A percentile compares a stretch with the other conserved stretches of the same genome.
Conservation (phyloP, 345 rosid species). For the Rubroshorea leprosula region DNA sequence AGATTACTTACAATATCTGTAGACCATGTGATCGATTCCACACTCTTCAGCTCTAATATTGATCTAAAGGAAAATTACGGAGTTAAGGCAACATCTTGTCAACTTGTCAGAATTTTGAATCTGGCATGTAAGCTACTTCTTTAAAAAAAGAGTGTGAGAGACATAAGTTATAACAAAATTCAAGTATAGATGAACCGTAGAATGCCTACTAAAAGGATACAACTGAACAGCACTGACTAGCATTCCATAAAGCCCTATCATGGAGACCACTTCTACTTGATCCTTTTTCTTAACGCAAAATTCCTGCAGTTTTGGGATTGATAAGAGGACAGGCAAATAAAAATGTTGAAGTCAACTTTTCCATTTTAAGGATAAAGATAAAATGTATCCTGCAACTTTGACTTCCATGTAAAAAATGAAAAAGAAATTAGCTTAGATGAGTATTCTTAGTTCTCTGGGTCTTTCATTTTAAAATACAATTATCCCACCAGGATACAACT, state of each 20-base stretch:
- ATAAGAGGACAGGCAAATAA: neutral
- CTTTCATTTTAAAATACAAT: neutral
- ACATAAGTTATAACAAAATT: too few species aligned
- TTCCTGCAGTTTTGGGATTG: slow-evolving; percentile 33
- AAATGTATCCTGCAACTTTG: neutral
- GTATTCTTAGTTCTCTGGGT: neutral
- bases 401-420: neutral
- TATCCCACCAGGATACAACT: neutral
- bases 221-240: slow-evolving; percentile 37
- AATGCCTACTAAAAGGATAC: slow-evolving; percentile 32
- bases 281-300: slow-evolving; percentile 51
- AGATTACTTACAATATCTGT: slow-evolving; percentile 35
- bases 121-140: too few species aligned
- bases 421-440: neutral
- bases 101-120: neutral
- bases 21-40: slow-evolving; percentile 45
- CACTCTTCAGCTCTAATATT: slow-evolving; percentile 31
- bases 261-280: slow-evolving; percentile 43
- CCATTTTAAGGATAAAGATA: neutral
- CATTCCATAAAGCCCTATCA: slow-evolving; percentile 45
- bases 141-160: too few species aligned
- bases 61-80: slow-evolving; percentile 38
- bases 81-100: slow-evolving; percentile 1
- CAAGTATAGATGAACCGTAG: too few species aligned
- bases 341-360: neutral